Evolutionary conservation across 352 stramenopile species (phyloP).

Genomic region (Pythium vanterpoolii): DNA sequence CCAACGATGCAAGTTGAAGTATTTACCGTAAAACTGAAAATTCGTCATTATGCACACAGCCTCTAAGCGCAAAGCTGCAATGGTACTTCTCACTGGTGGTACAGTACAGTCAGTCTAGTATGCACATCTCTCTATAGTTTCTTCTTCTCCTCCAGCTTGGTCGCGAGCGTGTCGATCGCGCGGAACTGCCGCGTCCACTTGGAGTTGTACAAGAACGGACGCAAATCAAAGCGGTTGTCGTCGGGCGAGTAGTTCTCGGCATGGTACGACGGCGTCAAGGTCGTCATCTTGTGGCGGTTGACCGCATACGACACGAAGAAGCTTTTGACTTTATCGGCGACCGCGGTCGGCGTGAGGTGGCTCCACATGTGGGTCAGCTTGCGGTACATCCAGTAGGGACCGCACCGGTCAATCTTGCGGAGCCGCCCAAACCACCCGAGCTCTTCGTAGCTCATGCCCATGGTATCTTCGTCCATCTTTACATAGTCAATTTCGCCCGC

Average conservation of each 20-base stretch:
- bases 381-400: slow-evolving; percentile 93
- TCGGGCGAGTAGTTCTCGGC: slow-evolving; percentile 98
- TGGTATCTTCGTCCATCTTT: slow-evolving; percentile 98
- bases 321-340: slow-evolving; percentile 91
- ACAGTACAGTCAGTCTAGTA: neutral
- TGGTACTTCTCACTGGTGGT: neutral
- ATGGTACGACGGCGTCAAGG: slow-evolving; percentile 97
- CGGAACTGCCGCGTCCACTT: slow-evolving; percentile 95
- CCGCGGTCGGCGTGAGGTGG: slow-evolving; percentile 67
- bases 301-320: slow-evolving; percentile 99
- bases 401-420: slow-evolving; percentile 95
- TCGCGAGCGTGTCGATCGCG: slow-evolving; percentile 91
- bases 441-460: slow-evolving; percentile 99
- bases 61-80: neutral
- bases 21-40: neutral
- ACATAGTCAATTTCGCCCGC: slow-evolving; percentile 91
- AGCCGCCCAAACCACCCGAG: slow-evolving; percentile 94
- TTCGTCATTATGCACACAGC: neutral
- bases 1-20: neutral
- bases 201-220: slow-evolving; percentile 97
- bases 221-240: slow-evolving; percentile 98
- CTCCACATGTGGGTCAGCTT: slow-evolving; percentile 87
- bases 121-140: slow-evolving; percentile 12
- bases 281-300: slow-evolving; percentile 99
- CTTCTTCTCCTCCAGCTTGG: slow-evolving; percentile 75